Evolutionary conservation across 225 moss, liverwort and hornwort genomes (phyloP), one percentile per base, ranked within the genome.

Genomic region (Marchantia paleacea): DNA sequence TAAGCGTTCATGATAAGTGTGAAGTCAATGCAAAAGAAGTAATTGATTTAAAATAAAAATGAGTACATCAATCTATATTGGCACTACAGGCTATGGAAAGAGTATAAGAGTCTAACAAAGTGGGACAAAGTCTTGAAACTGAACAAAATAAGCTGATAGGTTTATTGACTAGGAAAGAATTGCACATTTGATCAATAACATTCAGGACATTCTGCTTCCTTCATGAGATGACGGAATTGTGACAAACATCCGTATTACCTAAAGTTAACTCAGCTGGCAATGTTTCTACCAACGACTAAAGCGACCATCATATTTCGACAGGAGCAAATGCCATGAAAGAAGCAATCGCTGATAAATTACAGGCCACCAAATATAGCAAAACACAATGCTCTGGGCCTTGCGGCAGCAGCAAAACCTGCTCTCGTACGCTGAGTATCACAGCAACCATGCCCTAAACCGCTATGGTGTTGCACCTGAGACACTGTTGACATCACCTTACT

Each of bases 81-180:
- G 39, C 39, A 39, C 39, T 39, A 39, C 39, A 5, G 2, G 5
- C 39, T 39, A 39, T 39, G 39, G 39, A 39, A 39, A 39, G 39
- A 39, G 39, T 39, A 39, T 5, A 39, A 5, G 39, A 39, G 39
- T 39, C 3, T 39, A 39, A 39, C 39, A 39, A 39, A 39, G 39
- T 39, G 39, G 39, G 39, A 5, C 39, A 39, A 39, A 39, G 39
- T 39, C 39, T 2, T 39, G 49, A 49, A 71, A 28, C 8, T 55
- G 29, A 31, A 75, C 69, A 29, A 57, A 31, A 57, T 30, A 31
- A 16, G 55, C 15, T 53, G 55, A 58, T 75, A 29, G 30, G 75
- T 75, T 75, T 58, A 75, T 75, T 75, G 57, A 58, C 75, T 30
- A 58, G 75, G 75, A 70, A 75, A 57, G 75, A 75, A 39, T 29